These are phyloP conservation scores for Tuber indicum DNA, from an alignment of 495 filamentous ascomycete genomes.

Conservation along the genomic window DNA sequence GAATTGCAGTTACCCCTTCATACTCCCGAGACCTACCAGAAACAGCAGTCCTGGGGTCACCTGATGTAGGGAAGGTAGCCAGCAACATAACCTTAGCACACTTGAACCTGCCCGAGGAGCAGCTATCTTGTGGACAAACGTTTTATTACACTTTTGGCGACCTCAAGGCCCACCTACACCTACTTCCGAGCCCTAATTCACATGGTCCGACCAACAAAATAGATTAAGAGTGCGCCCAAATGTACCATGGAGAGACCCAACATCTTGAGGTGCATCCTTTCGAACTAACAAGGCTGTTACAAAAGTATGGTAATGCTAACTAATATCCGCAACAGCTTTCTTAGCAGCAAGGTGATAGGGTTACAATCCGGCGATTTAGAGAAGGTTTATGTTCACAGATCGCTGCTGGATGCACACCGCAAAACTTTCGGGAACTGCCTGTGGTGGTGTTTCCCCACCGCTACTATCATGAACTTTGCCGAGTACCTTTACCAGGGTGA, in stretches of 20 bases:
- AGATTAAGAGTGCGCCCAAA: neutral
- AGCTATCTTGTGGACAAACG: too few species aligned
- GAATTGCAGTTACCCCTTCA: neutral
- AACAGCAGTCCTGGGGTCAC: neutral
- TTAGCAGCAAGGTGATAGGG: neutral
- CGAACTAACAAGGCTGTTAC: neutral
- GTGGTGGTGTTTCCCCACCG: neutral
- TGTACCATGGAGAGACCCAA: neutral
- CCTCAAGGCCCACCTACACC: neutral
- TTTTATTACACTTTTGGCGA: neutral
- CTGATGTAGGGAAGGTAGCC: neutral
- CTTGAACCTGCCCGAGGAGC: neutral
- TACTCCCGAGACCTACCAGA: neutral
- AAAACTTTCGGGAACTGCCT: neutral
- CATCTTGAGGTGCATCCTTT: neutral
- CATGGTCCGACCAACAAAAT: neutral
- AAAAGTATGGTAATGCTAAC: neutral
- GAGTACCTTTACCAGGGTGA: conserved; percentile 15
- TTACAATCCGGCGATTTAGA: neutral
- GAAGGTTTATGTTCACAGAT: neutral
- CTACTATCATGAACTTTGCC: conserved; percentile 9
- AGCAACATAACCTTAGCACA: neutral
- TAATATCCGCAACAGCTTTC: neutral
- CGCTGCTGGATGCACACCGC: neutral
- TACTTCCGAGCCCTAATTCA: neutral